Evolutionary conservation across 1,284 basidiomycete genomes (phyloP).

Genomic region (Heliocybe sulcata): DNA sequence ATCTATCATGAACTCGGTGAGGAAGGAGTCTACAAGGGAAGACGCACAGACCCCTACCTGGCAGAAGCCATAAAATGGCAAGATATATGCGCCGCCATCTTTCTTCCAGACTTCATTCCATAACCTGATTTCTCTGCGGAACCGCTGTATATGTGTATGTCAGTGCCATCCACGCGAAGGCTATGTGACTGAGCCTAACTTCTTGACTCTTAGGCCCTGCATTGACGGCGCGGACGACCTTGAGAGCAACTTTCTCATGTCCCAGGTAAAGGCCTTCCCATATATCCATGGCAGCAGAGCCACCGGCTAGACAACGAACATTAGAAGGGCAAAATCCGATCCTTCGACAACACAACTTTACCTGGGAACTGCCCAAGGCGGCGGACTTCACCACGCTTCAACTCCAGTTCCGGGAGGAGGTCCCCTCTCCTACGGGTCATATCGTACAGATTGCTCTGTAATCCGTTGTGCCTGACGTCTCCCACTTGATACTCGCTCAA

Average conservation of each 20-base stretch:
- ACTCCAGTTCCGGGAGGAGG: conserved; percentile 39
- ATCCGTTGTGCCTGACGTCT: conserved; percentile 28
- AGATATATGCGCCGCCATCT: conserved; percentile 41
- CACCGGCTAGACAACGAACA: conserved; percentile 23
- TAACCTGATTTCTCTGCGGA: conserved; percentile 43
- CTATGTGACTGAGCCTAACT: conserved; percentile 18
- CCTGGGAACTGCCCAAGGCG: conserved; percentile 29
- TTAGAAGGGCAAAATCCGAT: conserved; percentile 18
- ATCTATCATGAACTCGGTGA: conserved; percentile 9
- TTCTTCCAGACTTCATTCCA: conserved; percentile 47
- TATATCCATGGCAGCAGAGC: conserved; percentile 42
- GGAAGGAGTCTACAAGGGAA: neutral
- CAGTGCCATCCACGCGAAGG: neutral
- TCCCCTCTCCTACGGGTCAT: conserved; percentile 34
- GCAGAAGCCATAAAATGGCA: conserved; percentile 50
- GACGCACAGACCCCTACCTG: conserved; percentile 15
- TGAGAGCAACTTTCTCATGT: conserved; percentile 47
- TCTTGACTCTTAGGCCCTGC: conserved; percentile 33
- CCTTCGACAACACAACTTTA: neutral
- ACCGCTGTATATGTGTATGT: conserved; percentile 28
- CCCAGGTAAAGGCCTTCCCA: conserved; percentile 46
- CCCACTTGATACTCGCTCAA: conserved; percentile 27
- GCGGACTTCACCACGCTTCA: conserved; percentile 43
- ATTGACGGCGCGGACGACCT: conserved; percentile 42
- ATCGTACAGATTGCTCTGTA: conserved; percentile 40